Evolutionary conservation across 2,329 filamentous ascomycete species (phyloP), one percentile per base, ranked within the genome.

Genomic region (Paramyrothecium roridum): DNA sequence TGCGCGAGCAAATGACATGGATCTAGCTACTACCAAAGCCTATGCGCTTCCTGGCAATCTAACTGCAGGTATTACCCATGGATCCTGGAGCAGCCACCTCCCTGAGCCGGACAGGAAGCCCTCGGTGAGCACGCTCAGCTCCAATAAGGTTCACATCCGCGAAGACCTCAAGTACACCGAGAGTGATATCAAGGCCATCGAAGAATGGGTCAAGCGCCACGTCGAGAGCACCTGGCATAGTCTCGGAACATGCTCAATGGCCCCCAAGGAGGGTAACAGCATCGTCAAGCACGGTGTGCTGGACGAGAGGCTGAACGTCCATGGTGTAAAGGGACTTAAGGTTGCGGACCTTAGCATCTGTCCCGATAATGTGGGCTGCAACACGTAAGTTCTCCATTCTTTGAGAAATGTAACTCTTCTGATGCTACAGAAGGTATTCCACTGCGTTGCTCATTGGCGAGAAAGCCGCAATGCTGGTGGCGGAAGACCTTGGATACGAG

Each of bases 211-310:
- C 40, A 84, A 87, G 76, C 80, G 85, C 58, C 88, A 91, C 67
- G 86, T 89, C 50, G 88, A 91, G 73, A 90, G 86, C 51, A 91
- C 88, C 40, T 90, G 88, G 87, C 87, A 90, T 75, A 73, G 74
- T 50, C 70, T 82, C 16, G 80, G 80, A 72, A 91, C 88, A 1
- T 91, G 88, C 74, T 89, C 85, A 52, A 92, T 92, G 87, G 88
- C 87, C 0, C 89, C 89, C 4, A 80, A 75, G 57, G 82, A 91
- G 65, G 89, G 90, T 57, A 93, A 91, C 76, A 86, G 82, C 64
- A 90, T 93, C 65, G 88, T 92, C 70, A 90, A 89, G 75, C 87
- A 91, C 65, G 89, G 89, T 57, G 89, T 92, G 1, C 73, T 92
- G 40, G 89, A 92, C 66, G 87, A 90, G 72, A 83, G 88, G 57